Base-by-base conservation (phyloP, 2,329 filamentous ascomycete genomes). In the Celoporthe dispersa region DNA sequence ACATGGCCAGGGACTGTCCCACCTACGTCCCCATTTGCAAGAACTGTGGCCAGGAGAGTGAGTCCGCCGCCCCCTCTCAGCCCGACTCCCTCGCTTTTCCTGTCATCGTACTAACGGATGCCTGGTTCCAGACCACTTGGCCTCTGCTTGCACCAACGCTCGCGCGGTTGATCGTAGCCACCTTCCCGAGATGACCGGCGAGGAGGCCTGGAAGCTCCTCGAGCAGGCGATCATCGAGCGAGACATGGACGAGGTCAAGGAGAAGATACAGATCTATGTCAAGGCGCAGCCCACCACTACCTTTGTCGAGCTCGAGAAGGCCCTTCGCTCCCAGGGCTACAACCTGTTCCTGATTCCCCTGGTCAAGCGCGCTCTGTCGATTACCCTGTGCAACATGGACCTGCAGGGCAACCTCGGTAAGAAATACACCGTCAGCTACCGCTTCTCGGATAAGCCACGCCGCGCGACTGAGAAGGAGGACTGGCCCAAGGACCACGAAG, bases 351-450 rank as follows among this genome's bases (percentile, higher is more conserved):
- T 93, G 67, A 90, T 93, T 73, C 88, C 88, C 7, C 78, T 87
- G 7, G 86, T 92, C 81, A 86, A 87, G 73, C 80, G 86, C 44
- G 77, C 84, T 7, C 78, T 91, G 39, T 77, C 83, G 0, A 76
- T 80, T 1, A 88, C 88, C 6, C 85, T 90, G 73, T 92, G 89
- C 71, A 90, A 91, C 79, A 91, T 93, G 87, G 90, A 93, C 73
- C 81, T 92, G 1, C 90, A 93, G 75, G 91, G 91, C 6, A 87
- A 91, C 71, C 81, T 91, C 28, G 85, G 86, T 69, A 89, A 89
- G 78, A 89, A 89, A 76, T 92, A 86, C 74, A 86, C 85, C 0
- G 82, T 93, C 64, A 87, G 87, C 0, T 89, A 90, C 76, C 87
- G 91, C 64, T 88, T 90, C 74, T 84, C 83, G 1, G 79, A 84